Evolutionary conservation across 2,329 filamentous ascomycete genomes (phyloP), one percentile per base, ranked within the genome.

Genomic region (Trichoderma semiorbis): DNA sequence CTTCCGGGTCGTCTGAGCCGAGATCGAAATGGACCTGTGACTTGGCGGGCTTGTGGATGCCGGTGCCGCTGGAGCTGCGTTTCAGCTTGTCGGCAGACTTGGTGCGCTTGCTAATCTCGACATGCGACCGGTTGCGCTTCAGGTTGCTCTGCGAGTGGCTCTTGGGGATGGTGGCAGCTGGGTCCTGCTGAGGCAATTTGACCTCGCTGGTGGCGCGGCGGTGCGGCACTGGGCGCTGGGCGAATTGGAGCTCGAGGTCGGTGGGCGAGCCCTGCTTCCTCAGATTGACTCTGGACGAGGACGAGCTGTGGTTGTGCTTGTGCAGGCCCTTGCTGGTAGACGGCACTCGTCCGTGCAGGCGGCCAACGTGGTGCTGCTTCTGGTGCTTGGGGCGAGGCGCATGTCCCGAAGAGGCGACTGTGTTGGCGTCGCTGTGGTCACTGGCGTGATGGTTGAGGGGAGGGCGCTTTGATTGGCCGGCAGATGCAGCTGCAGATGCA

Each of bases 11-110:
- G 74, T 83, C 81, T 75, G 82, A 85, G 67, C 89, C 89, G 69
- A 91, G 83, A 76, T 90, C 88, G 75, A 91, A 91, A 77, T 90
- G 89, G 36, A 91, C 89, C 74, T 87, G 86, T 30, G 80, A 79
- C 77, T 86, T 88, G 75, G 75, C 74, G 34, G 79, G 69, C 47
- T 80, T 79, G 21, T 69, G 80, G 72, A 86, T 83, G 72, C 83
- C 81, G 32, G 85, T 85, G 69, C 87, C 85, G 68, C 86, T 88
- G 14, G 84, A 81, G 28, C 85, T 83, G 71, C 86, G 85, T 78
- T 88, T 89, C 64, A 89, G 81, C 75, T 84, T 85, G 74, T 84
- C 84, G 55, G 84, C 80, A 16, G 87, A 86, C 76, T 85, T 88
- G 58, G 81, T 81, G 71, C 84, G 84, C 77, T 86, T 88, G 75